Percentiles rank a stretch among this genome's conserved stretches.
These are phyloP conservation scores for Blastocystis sp. DNA, from an alignment of 352 stramenopile genomes.

Conservation along the genomic window DNA sequence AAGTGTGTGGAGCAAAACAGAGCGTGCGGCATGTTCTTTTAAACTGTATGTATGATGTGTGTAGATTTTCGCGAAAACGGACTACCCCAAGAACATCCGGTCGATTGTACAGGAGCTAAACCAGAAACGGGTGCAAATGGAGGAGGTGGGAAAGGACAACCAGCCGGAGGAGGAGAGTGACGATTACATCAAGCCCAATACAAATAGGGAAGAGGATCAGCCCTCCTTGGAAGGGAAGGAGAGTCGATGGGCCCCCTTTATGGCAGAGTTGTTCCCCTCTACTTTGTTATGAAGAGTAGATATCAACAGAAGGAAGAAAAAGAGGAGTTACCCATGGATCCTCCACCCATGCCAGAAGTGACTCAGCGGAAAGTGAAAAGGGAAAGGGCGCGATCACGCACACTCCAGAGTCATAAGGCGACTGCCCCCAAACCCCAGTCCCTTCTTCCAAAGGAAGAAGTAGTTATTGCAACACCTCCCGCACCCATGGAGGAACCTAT, in stretches of 20 bases:
- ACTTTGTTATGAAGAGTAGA: neutral
- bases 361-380: neutral
- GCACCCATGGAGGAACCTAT: neutral
- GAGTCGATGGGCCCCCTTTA: slow-evolving; percentile 46
- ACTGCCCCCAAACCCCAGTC: too few relatives aligned
- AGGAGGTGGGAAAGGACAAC: neutral
- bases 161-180: neutral
- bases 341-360: too few relatives aligned
- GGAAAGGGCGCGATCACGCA: neutral
- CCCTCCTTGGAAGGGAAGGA: neutral
- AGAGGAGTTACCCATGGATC: neutral
- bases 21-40: slow-evolving; percentile 42
- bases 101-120: slow-evolving; percentile 65
- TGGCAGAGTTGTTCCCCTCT: neutral
- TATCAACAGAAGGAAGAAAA: slow-evolving; percentile 6
- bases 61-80: slow-evolving; percentile 64
- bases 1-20: slow-evolving; percentile 67
- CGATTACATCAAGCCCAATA: neutral
- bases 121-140: slow-evolving; percentile 30
- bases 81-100: slow-evolving; percentile 68
- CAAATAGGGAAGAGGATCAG: neutral
- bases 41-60: too few relatives aligned
- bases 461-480: too few relatives aligned
- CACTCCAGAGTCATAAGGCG: too few relatives aligned
- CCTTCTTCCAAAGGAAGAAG: too few relatives aligned